Evolutionary conservation across 768 basidiomycete species (phyloP).

Genomic region (Tricholoma sp.): DNA sequence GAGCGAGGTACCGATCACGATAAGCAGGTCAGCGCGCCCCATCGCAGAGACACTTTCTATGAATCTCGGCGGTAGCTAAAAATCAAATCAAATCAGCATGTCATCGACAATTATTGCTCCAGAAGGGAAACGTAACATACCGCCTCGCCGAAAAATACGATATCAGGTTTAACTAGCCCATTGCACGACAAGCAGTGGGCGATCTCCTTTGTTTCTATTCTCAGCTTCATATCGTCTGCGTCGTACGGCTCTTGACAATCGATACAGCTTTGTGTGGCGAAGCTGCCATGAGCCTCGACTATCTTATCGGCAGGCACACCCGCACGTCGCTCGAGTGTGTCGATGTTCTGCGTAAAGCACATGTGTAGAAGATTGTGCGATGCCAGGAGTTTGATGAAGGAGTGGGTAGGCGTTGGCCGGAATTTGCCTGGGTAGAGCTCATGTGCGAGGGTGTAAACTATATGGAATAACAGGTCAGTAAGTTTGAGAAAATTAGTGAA

Average conservation of each 20-base stretch:
- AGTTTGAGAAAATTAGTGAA: background rate
- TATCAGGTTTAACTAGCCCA: slow-evolving; percentile 88
- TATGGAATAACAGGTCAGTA: background rate
- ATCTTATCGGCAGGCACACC: slow-evolving; percentile 71
- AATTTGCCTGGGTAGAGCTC: slow-evolving; percentile 91
- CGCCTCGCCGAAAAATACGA: slow-evolving; percentile 87
- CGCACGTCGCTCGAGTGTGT: slow-evolving; percentile 84
- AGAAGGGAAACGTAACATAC: slow-evolving; percentile 33
- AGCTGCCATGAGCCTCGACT: slow-evolving; percentile 95
- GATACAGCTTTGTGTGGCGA: slow-evolving; percentile 83
- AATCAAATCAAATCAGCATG: background rate
- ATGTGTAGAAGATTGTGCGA: slow-evolving; percentile 62
- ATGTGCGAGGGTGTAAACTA: slow-evolving; percentile 87
- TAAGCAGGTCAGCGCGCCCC: slow-evolving; percentile 72
- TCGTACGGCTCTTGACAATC: slow-evolving; percentile 59
- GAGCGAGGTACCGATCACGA: slow-evolving; percentile 89
- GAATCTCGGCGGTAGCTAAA: slow-evolving; percentile 72
- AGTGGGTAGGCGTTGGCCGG: slow-evolving; percentile 85
- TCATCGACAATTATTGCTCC: background rate
- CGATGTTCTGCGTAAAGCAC: slow-evolving; percentile 90
- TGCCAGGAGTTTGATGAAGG: slow-evolving; percentile 82
- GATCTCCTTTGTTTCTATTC: slow-evolving; percentile 56
- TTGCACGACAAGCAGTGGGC: slow-evolving; percentile 62
- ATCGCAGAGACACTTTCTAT: slow-evolving; percentile 50
- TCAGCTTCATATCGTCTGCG: slow-evolving; percentile 59